Evolutionary conservation across 2,329 filamentous ascomycete species (phyloP), one percentile per base, ranked within the genome.

Genomic region (Fusarium albosuccineum): DNA sequence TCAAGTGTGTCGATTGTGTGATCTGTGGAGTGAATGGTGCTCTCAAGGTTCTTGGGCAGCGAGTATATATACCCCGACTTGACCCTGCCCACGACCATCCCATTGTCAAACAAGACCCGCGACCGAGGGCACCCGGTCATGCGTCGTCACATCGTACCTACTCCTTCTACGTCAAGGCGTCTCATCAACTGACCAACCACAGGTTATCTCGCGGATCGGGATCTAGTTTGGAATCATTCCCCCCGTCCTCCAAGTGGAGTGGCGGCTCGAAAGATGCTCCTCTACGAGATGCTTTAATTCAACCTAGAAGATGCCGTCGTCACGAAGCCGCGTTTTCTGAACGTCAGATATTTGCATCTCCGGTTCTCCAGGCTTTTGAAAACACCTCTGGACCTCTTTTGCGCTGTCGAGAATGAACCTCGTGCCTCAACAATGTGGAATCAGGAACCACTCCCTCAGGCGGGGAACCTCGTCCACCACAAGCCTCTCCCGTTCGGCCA

Each of bases 11-110:
- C 22, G 22, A 22, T 22, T 22, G 40, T 49, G 14, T 60, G 46
- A 64, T 56, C 42, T 68, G 34, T 53, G 49, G 67, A 58, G 62
- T 59, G 50, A 58, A 58, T 13, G 13, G 42, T 46, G 30, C 64
- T 65, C 64, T 70, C 67, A 68, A 64, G 68, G 68, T 70, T 70
- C 68, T 70, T 62, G 50, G 64, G 39, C 34, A 14, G 10, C 44
- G 48, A 57, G 40, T 59, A 68, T 70, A 70, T 70, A 70, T 70
- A 69, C 53, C 56, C 55, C 22, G 37, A 46, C 27, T 29, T 7
- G 16, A 39, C 41, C 40, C 40, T 14, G 40, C n/a, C 22, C 22
- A 22, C 3, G 22, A 4, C 22, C 22, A 22, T 22, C 60, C 60
- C 27, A 2, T 40, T 14, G 42, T 48, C 9, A 29, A 27, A 39